Base-by-base conservation (phyloP, 2,329 filamentous ascomycete species). In the Fusarium verticillioides region DNA sequence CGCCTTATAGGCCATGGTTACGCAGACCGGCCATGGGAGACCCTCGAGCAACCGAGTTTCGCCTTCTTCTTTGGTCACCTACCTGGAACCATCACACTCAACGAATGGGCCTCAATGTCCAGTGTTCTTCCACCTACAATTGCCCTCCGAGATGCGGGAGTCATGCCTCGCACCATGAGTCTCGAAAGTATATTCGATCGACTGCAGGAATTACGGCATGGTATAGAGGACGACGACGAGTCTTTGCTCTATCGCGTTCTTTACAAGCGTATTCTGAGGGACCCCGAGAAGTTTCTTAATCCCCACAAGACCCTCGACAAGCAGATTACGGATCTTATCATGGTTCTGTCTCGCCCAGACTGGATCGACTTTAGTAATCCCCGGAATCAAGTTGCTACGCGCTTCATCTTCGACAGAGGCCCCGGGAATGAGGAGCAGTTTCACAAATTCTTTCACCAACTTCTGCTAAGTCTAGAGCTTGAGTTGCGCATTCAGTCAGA, bases 301-400 rank as follows among this genome's bases (percentile, higher is more conserved):
- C 90, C 91, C 7, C 91, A 92, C 77, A 88, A 86, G 70, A 86
- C 88, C 5, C 87, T 94, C 70, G 91, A 93, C 70, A 88, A 87
- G 78, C 93, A 95, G 80, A 94, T 95, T 67, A 89, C 87, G 36
- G 92, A 94, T 78, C 85, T 95, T 28, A 90, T 94, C 63, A 86
- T 90, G 73, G 91, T 92, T 1, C 83, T 95, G 16, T 91, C 91
- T 3, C 86, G 91, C n/a, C 85, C 88, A 0, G 87, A 90, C 64
- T 94, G 93, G 93, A 90, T 92, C 72, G 92, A 95, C 80, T 93
- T 94, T 75, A 92, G 91, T 34, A 84, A 86, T 40, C 88, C 88
- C 8, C 89, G 88, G 77, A 93, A 94, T 76, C 93, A 95, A 77
- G 90, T 94, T 28, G 89, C 92, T 30, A 93, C 93, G 7, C 90